These are phyloP conservation scores for Cercophora newfieldiana DNA, from an alignment of 495 filamentous ascomycete species.

Conservation along the genomic window DNA sequence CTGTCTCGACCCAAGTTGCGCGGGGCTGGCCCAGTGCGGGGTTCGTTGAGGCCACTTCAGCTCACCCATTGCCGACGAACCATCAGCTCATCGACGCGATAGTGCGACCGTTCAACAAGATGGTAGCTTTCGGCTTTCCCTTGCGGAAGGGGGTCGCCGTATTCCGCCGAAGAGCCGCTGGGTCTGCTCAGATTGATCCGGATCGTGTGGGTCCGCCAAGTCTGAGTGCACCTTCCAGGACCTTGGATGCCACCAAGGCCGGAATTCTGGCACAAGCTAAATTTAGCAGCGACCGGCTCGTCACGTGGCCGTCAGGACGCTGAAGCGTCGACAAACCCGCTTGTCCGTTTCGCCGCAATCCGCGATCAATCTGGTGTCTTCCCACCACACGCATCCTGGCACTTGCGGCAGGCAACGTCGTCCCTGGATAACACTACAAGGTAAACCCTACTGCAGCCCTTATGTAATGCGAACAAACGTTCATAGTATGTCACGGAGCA, in stretches of 20 bases:
- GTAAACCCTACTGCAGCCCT: constrained; percentile 19
- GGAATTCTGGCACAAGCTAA: not conserved
- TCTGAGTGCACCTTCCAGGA: too few species aligned
- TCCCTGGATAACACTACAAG: not conserved
- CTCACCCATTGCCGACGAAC: not conserved
- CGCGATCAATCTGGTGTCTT: constrained; percentile 6
- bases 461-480: constrained; percentile 2
- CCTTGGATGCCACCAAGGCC: not conserved
- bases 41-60: constrained; percentile 1
- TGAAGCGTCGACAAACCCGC: too few species aligned
- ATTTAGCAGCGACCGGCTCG: not conserved
- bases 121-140: too few species aligned
- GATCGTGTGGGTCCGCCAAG: too few species aligned
- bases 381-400: constrained; percentile 3
- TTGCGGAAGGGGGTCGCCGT: too few species aligned
- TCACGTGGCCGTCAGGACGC: not conserved
- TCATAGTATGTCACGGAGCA: constrained; percentile 2
- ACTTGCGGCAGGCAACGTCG: constrained; percentile 3
- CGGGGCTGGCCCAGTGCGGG: constrained; percentile 3
- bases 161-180: too few species aligned
- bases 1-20: constrained; percentile 7
- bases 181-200: too few species aligned
- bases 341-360: too few species aligned
- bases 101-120: not conserved
- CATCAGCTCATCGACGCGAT: not conserved